A percentile compares a stretch with the other conserved stretches of the same genome.
These are phyloP conservation scores for Emiliania huxleyi DNA, from an alignment of 78 protist genomes.

Conservation along the genomic window DNA sequence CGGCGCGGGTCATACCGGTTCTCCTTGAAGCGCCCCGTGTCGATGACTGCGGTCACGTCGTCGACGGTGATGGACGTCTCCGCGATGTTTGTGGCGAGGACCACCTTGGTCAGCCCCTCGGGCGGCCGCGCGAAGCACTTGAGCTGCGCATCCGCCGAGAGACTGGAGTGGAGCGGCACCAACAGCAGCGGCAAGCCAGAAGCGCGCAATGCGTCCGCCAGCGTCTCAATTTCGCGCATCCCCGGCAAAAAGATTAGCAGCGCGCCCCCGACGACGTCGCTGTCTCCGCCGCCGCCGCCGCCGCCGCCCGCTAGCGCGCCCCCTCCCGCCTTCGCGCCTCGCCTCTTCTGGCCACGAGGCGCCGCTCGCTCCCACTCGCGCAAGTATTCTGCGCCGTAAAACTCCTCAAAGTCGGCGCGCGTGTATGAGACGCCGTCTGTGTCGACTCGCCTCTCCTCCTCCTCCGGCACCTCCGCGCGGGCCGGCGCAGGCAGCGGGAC, in stretches of 20 bases:
- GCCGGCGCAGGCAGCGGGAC: no score
- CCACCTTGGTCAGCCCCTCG: background rate
- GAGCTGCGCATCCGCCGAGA: background rate
- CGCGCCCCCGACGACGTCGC: background rate
- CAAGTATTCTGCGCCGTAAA: no score
- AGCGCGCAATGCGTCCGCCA: background rate
- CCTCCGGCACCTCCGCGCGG: no score
- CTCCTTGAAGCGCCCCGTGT: conserved; percentile 86
- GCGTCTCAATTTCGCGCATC: conserved; percentile 12
- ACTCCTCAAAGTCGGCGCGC: no score
- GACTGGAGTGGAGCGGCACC: conserved; percentile 31
- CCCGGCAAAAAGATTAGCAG: conserved; percentile 38
- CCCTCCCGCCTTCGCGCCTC: no score
- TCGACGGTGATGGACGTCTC: conserved; percentile 50
- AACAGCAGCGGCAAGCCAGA: background rate
- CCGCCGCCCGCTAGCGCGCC: no score
- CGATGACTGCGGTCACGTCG: conserved; percentile 89
- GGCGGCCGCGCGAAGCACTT: background rate
- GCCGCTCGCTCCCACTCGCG: no score
- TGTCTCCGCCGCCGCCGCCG: background rate
- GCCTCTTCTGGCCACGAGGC: no score
- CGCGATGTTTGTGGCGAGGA: conserved; percentile 83
- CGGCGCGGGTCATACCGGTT: conserved; percentile 60
- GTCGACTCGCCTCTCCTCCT: no score
- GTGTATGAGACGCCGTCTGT: background rate